Percentiles rank a stretch among this genome's conserved stretches.
These are phyloP conservation scores for Leptographium procerum DNA, from an alignment of 2,329 filamentous ascomycete species.

Conservation along the genomic window DNA sequence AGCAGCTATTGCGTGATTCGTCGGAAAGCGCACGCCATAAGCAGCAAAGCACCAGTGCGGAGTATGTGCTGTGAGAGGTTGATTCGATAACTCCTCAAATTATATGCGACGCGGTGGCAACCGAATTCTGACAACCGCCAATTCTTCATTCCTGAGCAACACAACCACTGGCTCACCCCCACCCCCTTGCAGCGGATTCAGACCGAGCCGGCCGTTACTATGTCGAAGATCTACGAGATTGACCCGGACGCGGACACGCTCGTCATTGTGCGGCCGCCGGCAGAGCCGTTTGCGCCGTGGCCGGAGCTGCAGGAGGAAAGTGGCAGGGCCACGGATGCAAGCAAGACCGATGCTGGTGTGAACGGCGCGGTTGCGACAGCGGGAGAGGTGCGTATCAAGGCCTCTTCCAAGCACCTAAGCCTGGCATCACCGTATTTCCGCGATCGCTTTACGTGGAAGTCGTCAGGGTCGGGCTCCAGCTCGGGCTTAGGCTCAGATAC, in stretches of 20 bases:
- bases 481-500: neutral
- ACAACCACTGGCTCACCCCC: neutral
- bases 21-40: conserved; percentile 7
- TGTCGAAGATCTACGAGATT: conserved; percentile 23
- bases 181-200: neutral
- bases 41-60: neutral
- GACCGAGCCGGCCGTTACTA: conserved; percentile 2
- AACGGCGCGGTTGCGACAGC: neutral
- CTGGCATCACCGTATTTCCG: conserved; percentile 20
- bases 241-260: conserved; percentile 23
- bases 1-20: conserved; percentile 5
- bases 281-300: conserved; percentile 15
- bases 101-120: neutral
- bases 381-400: conserved; percentile 21
- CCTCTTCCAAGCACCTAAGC: conserved; percentile 24
- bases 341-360: neutral
- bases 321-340: neutral
- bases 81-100: neutral
- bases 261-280: conserved; percentile 17
- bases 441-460: conserved; percentile 15
- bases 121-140: neutral
- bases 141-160: neutral
- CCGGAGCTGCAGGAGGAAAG: neutral
- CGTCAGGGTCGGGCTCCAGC: neutral
- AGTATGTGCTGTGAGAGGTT: neutral